Conservation (phyloP, 2,329 filamentous ascomycete genomes). For the Botrytis porri region DNA sequence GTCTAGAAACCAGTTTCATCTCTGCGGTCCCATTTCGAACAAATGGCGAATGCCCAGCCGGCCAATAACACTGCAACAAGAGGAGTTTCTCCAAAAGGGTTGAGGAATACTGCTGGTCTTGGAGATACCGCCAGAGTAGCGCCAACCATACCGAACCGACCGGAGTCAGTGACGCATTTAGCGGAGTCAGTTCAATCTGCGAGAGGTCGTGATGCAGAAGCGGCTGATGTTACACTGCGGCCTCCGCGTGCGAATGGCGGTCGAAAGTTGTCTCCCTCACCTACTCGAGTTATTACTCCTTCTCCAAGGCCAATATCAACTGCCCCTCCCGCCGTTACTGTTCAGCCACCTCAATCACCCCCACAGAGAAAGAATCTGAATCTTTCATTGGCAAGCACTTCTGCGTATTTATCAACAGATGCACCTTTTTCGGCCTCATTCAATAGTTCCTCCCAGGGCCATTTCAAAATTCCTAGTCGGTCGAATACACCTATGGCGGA, state of each 20-base stretch:
- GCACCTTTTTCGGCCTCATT: conserved; percentile 40
- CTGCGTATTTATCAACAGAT: conserved; percentile 33
- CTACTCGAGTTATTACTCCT: conserved; percentile 26
- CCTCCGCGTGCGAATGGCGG: conserved; percentile 28
- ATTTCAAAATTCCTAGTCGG: conserved; percentile 54
- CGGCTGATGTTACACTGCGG: conserved; percentile 28
- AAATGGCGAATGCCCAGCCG: conserved; percentile 56
- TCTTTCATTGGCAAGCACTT: conserved; percentile 28
- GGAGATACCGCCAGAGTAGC: conserved; percentile 25
- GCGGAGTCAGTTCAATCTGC: conserved; percentile 25
- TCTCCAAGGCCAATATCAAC: conserved; percentile 27
- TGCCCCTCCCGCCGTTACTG: conserved; percentile 56
- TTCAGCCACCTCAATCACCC: conserved; percentile 70
- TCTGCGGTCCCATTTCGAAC: conserved; percentile 77
- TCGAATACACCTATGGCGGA: conserved; percentile 53
- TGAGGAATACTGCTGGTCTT: conserved; percentile 22
- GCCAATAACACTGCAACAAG: conserved; percentile 34
- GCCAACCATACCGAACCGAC: conserved; percentile 20
- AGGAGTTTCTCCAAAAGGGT: conserved; percentile 33
- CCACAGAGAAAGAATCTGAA: conserved; percentile 45
- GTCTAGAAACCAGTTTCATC: conserved; percentile 78
- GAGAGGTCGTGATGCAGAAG: conserved; percentile 32
- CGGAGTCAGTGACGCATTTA: conserved; percentile 26
- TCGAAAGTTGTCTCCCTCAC: conserved; percentile 33
- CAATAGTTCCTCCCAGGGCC: conserved; percentile 41